A percentile compares a stretch with the other conserved stretches of the same genome.
Evolutionary conservation across 768 basidiomycete species (phyloP).

Genomic region (Suillus tomentosus): DNA sequence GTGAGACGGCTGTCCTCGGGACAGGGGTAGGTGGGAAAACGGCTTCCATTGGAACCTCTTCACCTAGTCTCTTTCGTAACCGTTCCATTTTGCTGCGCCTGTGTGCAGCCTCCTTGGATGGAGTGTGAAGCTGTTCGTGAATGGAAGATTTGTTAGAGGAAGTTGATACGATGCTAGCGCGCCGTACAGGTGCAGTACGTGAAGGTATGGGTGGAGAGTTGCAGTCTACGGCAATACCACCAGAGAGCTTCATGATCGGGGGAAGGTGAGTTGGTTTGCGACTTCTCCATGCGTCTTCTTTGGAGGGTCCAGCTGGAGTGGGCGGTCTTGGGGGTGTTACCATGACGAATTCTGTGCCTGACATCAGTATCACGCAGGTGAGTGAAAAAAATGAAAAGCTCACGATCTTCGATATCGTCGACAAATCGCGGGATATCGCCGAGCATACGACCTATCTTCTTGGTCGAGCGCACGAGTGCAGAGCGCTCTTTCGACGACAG

Average conservation of each 20-base stretch:
- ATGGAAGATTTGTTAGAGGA: constrained; percentile 24
- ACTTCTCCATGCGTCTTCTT: constrained; percentile 22
- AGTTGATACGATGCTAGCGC: constrained; percentile 26
- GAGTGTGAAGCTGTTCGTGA: constrained; percentile 28
- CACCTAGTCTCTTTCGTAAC: constrained; percentile 60
- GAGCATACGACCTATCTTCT: constrained; percentile 60
- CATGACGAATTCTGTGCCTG: constrained; percentile 5
- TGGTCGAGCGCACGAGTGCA: constrained; percentile 56
- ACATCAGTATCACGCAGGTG: neutral
- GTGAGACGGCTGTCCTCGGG: constrained; percentile 16
- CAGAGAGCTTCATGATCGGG: constrained; percentile 26
- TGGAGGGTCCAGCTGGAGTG: constrained; percentile 15
- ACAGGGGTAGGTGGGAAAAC: constrained; percentile 48
- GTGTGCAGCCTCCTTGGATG: constrained; percentile 38
- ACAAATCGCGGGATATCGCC: constrained; percentile 61
- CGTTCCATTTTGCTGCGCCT: constrained; percentile 65
- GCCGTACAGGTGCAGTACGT: constrained; percentile 16
- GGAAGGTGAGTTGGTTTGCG: constrained; percentile 31
- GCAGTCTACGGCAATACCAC: constrained; percentile 12
- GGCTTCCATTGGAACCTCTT: constrained; percentile 60
- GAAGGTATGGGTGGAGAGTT: constrained; percentile 2
- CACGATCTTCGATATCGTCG: constrained; percentile 32
- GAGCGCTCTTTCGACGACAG: constrained; percentile 52
- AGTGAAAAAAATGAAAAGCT: neutral
- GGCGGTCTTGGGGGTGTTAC: constrained; percentile 3